Base-by-base conservation (phyloP, 2,329 filamentous ascomycete genomes). In the Stachybotrys chlorohalonatus region DNA sequence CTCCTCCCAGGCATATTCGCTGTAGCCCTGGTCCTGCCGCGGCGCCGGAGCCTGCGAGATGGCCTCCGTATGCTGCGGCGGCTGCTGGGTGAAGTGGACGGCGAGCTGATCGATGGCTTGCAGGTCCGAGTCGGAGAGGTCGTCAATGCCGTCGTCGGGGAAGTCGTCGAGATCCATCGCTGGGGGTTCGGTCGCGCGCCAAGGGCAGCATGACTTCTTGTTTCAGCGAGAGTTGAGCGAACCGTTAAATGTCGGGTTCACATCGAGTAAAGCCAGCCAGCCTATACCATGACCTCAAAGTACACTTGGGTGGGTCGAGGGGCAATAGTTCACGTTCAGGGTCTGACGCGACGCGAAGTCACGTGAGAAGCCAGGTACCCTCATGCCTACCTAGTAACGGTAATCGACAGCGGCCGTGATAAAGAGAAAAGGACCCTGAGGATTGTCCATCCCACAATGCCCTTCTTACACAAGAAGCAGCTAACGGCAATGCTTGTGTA, bases 41-140 rank as follows among this genome's bases (percentile, higher is more conserved):
- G n/a, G 50, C 49, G 11, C 9, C 6, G 50, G 31, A 53, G 63
- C 60, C 36, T 60, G 62, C 13, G 57, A 59, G 4, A 52, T 58
- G 3, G 61, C 59, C 13, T 62, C 63, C 30, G 59, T 60, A 9
- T 42, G 36, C 36, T 42, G 36, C 9, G 5, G 36, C 36, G 36
- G 36, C 54, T 69, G 66, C 60, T 84, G 81, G 5, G 83, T 86
- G 60, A 77, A 77, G 60, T 80, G 79, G 59, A 86, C 81, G 46
- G 84, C 84, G 63, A 80, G 78, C 62, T 80, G 78, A 64, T 87
- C 84, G 58, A 87, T 79, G 64, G 85, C 82, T 61, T 82, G 75
- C 4, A 87, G 71, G 50, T 74, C 74, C 58, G 78, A 76, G 58
- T 78, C 74, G 59, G 83, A 80, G 47, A 87, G 70, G 47, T 79